Evolutionary conservation across 2,329 filamentous ascomycete species (phyloP), one percentile per base, ranked within the genome.

Genomic region (Colletotrichum shisoi): DNA sequence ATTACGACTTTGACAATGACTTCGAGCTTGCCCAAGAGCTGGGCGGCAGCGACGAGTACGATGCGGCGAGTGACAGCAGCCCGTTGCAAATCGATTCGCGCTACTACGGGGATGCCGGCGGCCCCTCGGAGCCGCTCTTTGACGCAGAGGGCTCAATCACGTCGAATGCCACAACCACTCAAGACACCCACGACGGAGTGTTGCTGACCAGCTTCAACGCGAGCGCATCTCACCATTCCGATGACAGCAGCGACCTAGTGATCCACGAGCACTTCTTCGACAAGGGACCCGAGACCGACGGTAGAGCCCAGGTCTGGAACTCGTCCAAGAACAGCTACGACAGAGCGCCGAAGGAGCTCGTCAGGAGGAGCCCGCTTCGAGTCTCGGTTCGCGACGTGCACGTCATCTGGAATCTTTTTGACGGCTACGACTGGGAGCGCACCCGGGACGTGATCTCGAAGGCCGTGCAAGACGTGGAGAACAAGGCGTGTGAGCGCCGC

Each of bases 361-460:
- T 89, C 9, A 83, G 84, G 45, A 83, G 83, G 60, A 92, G 90
- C 69, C 92, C 94, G 6, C 79, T 99, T 15, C 89, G 88, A 70
- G 83, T 97, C 3, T 88, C 88, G 5, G 85, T 98, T 17, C 89
- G 92, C 31, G 93, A 97, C 74, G 89, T 97, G 6, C 93, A 98
- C 75, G 82, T 97, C 58, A 97, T 98, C 67, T 99, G 95, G 95
- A 96, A 99, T 74, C 82, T 99, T 1, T 97, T 95, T 77, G 95
- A 99, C 80, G 95, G 95, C 1, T 99, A 97, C 75, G 96, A 99
- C 78, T 99, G 96, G 96, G 87, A 89, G 71, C 86, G 87, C 49
- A 99, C 96, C 0, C 87, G 94, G 49, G 91, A 95, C 69, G 87
- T 90, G 4, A 97, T 99, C 63, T 89, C 89, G 24, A 91, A 94